Evolutionary conservation across 495 filamentous ascomycete species (phyloP), one percentile per base, ranked within the genome.

Genomic region (Delitschia confertaspora): DNA sequence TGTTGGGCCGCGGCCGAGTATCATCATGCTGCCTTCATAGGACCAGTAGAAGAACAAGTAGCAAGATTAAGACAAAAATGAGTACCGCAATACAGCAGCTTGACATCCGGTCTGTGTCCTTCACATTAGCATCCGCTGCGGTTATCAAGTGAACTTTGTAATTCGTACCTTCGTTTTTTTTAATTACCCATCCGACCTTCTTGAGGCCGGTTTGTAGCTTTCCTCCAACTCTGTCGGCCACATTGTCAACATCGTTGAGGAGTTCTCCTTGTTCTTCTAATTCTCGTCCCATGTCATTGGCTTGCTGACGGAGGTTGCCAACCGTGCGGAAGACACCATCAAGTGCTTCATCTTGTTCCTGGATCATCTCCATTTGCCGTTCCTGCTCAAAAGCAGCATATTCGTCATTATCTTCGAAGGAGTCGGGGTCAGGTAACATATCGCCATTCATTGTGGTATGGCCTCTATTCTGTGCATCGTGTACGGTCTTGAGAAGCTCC

Each of bases 301-400:
- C 93, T 70, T 95, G 89, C 60, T 82, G 70, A 38, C 87, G 68
- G 56, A 98, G 59, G 57, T 85, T 95, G 0, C 86, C 88, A 25
- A 98, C 91, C 2, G 91, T 96, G 53, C 78, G 75, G 58, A 85
- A 94, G 30, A 98, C 93, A 3, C 83, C 83, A 62, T 95, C 89
- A 5, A 98, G 69, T 50, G 86, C 79, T 69, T 91, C 70, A 60
- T 98, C 93, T 67, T 96, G 91, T 63, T 94, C 89, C 56, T 82
- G 78, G 82, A 98, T 88, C 61, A 96, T 79, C 68, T 86, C 77
- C 56, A 79, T 47, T 66, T 98, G 91, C 55, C 91, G 74, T 64
- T 93, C 80, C 60, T 94, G 82, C 71, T 96, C 93, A 60, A 91
- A 88, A 38, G 78, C 80, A n/a, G 76, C 80, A 63, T 85, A 82